phyloP scores from a whole-genome alignment of 2,329 filamentous ascomycete species.

The Xylariaceae sp. region DNA sequence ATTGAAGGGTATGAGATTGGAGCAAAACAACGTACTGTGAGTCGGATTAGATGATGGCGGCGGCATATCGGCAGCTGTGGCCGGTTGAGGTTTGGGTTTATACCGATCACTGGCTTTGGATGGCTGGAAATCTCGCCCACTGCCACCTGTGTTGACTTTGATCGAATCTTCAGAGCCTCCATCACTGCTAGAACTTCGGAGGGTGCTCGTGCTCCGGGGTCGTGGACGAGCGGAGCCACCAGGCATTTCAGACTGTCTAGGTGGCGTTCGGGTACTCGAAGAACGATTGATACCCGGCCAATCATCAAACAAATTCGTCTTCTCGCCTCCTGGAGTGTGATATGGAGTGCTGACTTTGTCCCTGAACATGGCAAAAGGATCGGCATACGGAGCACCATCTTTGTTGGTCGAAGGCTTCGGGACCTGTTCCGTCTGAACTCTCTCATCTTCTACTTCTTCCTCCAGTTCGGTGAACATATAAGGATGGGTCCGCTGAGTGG shows the following conservation, averaged over 20 bases:
- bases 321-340: slow-evolving; percentile 55
- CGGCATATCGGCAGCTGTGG: slow-evolving; percentile 9
- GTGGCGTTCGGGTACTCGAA: slow-evolving; percentile 43
- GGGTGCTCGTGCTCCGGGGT: slow-evolving; percentile 29
- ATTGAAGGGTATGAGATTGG: neutral
- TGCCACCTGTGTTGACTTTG: slow-evolving; percentile 12
- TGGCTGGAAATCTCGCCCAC: slow-evolving; percentile 8
- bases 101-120: slow-evolving; percentile 22
- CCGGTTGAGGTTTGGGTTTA: slow-evolving; percentile 17
- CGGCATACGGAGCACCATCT: slow-evolving; percentile 32
- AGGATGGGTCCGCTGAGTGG: slow-evolving; percentile 35
- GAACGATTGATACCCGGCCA: slow-evolving; percentile 41
- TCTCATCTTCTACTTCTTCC: slow-evolving; percentile 18
- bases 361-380: slow-evolving; percentile 49
- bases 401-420: slow-evolving; percentile 10
- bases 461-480: slow-evolving; percentile 30
- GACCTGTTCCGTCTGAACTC: too few species aligned
- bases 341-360: slow-evolving; percentile 49
- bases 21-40: slow-evolving; percentile 19
- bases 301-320: slow-evolving; percentile 55
- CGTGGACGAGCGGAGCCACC: slow-evolving; percentile 26
- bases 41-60: slow-evolving; percentile 12
- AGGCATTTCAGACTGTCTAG: slow-evolving; percentile 26
- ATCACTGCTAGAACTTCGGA: slow-evolving; percentile 29
- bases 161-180: slow-evolving; percentile 26